Evolutionary conservation across 768 basidiomycete genomes (phyloP), one percentile per base, ranked within the genome.

Genomic region (Xerocomellus dryophilus): DNA sequence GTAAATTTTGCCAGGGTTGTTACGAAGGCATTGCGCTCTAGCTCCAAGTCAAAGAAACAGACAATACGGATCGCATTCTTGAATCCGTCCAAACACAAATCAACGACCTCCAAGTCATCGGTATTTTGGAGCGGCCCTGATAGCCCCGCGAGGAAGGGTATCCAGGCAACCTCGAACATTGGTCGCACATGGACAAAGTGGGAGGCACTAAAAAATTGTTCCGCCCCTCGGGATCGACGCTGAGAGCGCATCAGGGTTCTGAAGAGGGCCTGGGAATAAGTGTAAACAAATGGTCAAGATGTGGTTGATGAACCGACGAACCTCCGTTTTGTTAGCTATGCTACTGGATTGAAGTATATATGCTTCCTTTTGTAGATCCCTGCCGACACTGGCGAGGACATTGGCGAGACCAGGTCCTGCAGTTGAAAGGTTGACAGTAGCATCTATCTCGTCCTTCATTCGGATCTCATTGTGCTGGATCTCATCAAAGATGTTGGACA

Each of bases 131-230:
- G 77, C 15, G 94, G 96, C 0, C 85, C 92, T 9, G 97, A 98
- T 27, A 98, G 77, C 11, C 94, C 95, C 14, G 97, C 96, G 21
- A 99, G 80, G 73, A 98, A 95, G 1, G 97, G 86, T 74, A 98
- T 98, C 97, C 97, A 99, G 20, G 93, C 95, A 7, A 98, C 95
- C 71, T 98, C 96, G 63, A 99, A 97, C 97, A 99, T 99, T 18
- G 97, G 96, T 35, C 86, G 83, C 56, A 98, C 96, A 68, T 99
- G 97, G 53, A 98, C 84, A 57, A 94, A 92, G 65, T 98, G 91
- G 0, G 93, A 97, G 1, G 97, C 97, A 58, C 91, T 93, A 74
- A 95, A 97, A 74, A 93, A 99, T 57, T 96, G 91, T 58, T 97
- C 93, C 23, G 78, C 82, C 6, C 75, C 71, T 69, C 84, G 89